Evolutionary conservation across 1,284 basidiomycete genomes (phyloP), one percentile per base, ranked within the genome.

Genomic region (Ustilago cynodontis): DNA sequence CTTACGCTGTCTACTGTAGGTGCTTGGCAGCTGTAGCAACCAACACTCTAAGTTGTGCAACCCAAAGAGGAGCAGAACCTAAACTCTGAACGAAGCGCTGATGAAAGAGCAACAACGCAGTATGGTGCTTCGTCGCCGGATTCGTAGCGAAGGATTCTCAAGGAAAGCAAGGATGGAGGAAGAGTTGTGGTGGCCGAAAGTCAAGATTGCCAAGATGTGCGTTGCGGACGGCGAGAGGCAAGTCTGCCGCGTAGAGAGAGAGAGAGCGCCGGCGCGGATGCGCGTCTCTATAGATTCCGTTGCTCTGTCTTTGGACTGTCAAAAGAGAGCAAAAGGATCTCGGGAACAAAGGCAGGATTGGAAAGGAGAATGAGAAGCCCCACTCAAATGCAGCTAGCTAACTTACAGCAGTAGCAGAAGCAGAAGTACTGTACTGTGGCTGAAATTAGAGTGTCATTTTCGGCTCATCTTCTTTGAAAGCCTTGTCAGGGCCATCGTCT

Each of bases 141-240:
- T 26, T n/a, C 20, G n/a, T 37, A 37, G 35, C 35, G 35, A 3
- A 45, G n/a, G 43, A 20, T 45, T 4, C 43, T 45, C 43, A 49
- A 28, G 47, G 6, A 8, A 49, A 26, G 6, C 22, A 49, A 26
- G 24, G 24, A 10, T 16, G 24, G 24, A 33, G 31, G 31, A 11
- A 33, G 24, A 11, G 24, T 26, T 50, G 39, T 60, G 50, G 59
- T 60, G 50, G 59, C 59, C 43, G 24, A 60, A 60, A 31, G 37
- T 41, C 41, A 61, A 61, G 59, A 61, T n/a, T 31, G 33, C 41
- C 18, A 51, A 61, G 59, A 61, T 61, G 50, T 50, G 52, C 51
- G 29, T 18, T 47, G 43, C 54, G 20, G n/a, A 33, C n/a, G 14
- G 47, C 11, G 3, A 6, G 26, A 11, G 47, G 28, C n/a, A 28